Evolutionary conservation across 225 moss, liverwort and hornwort species (phyloP).

Genomic region (Ulota crispa): DNA sequence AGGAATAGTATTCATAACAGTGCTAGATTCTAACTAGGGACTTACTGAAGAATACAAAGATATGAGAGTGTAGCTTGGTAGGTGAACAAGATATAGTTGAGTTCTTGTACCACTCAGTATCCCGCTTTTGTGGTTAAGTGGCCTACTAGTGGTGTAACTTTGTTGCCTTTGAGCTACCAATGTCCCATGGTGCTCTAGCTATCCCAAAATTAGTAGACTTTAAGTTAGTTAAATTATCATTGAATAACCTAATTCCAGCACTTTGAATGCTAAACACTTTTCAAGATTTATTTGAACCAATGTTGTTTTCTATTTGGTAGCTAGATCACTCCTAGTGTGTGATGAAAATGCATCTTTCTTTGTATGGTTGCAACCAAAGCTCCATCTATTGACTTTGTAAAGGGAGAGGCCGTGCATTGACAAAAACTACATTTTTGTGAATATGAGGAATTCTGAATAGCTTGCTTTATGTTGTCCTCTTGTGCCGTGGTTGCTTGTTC

Average conservation of each 20-base stretch:
- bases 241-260: too few relatives aligned
- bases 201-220: too few relatives aligned
- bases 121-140: too few relatives aligned
- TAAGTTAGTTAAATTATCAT: too few relatives aligned
- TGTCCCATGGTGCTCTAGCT: too few relatives aligned
- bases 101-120: too few relatives aligned
- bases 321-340: not conserved
- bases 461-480: not conserved
- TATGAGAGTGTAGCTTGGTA: too few relatives aligned
- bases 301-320: not conserved
- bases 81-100: too few relatives aligned
- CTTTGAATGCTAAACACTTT: not conserved
- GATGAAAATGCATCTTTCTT: not conserved
- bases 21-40: not conserved
- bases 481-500: not conserved
- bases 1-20: not conserved
- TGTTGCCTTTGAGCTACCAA: too few relatives aligned
- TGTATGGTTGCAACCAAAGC: not conserved
- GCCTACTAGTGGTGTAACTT: too few relatives aligned
- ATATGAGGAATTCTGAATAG: not conserved
- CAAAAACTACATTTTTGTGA: not conserved
- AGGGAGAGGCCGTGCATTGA: not conserved
- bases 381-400: not conserved
- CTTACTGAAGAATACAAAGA: too few relatives aligned
- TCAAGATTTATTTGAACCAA: not conserved